Evolutionary conservation across 2,329 filamentous ascomycete species (phyloP).

Genomic region (Rhynchosporium agropyri): DNA sequence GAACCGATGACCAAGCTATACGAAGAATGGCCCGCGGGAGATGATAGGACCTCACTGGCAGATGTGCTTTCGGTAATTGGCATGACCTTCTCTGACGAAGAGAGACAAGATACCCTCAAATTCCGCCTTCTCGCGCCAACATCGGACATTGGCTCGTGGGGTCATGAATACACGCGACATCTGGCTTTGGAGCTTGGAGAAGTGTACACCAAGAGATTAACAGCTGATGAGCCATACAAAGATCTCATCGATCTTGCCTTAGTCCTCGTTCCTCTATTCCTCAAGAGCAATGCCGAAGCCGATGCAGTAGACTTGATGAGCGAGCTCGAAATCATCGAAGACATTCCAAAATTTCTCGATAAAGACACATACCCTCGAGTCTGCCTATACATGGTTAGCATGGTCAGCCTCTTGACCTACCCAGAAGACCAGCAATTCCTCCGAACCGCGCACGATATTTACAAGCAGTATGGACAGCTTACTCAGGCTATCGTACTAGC

Average conservation of each 20-base stretch:
- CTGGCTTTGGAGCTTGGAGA: constrained; percentile 93
- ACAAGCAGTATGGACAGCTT: constrained; percentile 88
- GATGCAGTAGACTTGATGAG: constrained; percentile 97
- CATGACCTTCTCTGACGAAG: constrained; percentile 98
- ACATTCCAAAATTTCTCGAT: constrained; percentile 86
- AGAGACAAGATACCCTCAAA: constrained; percentile 93
- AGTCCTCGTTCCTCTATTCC: constrained; percentile 86
- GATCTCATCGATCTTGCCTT: constrained; percentile 86
- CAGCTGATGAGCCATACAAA: constrained; percentile 79
- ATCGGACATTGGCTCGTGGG: constrained; percentile 94
- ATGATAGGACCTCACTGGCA: constrained; percentile 86
- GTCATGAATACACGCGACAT: constrained; percentile 97
- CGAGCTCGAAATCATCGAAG: constrained; percentile 95
- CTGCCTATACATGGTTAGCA: constrained; percentile 97
- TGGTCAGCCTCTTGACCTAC: constrained; percentile 96
- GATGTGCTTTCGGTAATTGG: constrained; percentile 97
- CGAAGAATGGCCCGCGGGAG: constrained; percentile 82
- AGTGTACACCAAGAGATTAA: constrained; percentile 86
- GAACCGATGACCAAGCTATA: constrained; percentile 85
- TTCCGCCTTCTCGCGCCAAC: constrained; percentile 89
- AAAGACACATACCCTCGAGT: constrained; percentile 92
- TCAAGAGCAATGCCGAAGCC: constrained; percentile 96
- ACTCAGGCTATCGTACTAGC: constrained; percentile 93
- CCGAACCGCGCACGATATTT: constrained; percentile 88
- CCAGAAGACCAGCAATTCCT: constrained; percentile 97